Evolutionary conservation across 441 rosid genomes (phyloP), one percentile per base, ranked within the genome.

Genomic region (Brassica hybrid): DNA sequence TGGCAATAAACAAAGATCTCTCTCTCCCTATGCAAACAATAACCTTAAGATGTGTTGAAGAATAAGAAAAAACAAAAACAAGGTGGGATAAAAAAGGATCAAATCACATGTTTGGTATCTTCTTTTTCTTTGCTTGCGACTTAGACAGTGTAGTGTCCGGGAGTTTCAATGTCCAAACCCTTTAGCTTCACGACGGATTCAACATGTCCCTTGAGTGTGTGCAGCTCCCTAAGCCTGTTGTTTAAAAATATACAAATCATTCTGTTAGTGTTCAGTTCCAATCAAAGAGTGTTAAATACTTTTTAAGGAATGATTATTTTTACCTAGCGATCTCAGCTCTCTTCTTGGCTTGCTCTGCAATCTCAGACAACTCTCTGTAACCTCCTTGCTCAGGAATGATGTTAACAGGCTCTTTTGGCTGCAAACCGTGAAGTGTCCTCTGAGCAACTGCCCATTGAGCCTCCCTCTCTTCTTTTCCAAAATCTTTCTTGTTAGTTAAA

Each of bases 381-480:
- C 90, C 86, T 84, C 66, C 89, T 84, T 85, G 89, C 67, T 92
- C 97, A 4, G 75, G 77, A 84, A 90, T 89, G 65, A 90, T 56
- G 66, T 79, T 76, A 7, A 81, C 77, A 13, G 88, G 45, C 77
- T 89, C 93, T 1, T 93, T 90, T 62, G 96, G 93, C 74, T 92
- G 97, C 74, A 90, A 91, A 8, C 97, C 97, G 0, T 92, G 97
- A 60, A 90, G 82, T 32, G 97, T 90, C 67, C 97, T 88, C 81
- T 92, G 97, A 67, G 97, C 96, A 65, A 73, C 88, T 58, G 97
- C 97, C 97, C 97, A 92, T 60, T 92, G 97, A 73, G 97, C 97
- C 72, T 92, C 97, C 69, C 97, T 86, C 75, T 90, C 97, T 79
- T 85, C 97, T 80, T 83, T 92, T 9, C 97, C 97, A 5, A 87